Conservation (phyloP, 129 eudicot genomes). For the Daucus carota region DNA sequence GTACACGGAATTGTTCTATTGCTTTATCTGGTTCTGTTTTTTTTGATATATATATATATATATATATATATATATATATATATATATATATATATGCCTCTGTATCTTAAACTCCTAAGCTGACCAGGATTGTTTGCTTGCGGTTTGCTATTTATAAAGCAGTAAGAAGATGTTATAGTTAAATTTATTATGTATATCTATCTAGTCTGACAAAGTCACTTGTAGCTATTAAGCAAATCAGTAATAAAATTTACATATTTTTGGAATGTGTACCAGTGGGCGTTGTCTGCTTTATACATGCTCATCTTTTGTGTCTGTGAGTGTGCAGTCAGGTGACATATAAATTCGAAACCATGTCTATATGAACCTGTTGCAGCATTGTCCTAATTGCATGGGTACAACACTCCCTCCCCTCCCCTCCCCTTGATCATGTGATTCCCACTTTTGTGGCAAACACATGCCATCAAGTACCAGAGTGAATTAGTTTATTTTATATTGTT, state of each 20-base stretch:
- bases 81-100: neutral
- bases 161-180: neutral
- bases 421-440: neutral
- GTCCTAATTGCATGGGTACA: neutral
- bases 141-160: neutral
- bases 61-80: no score
- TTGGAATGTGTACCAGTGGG: neutral
- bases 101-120: neutral
- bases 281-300: neutral
- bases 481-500: neutral
- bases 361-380: neutral
- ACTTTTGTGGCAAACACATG: neutral
- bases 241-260: neutral
- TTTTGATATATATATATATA: conserved; percentile 1
- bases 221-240: neutral
- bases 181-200: neutral
- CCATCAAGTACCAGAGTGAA: neutral
- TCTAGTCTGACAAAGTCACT: neutral
- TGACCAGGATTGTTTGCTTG: neutral
- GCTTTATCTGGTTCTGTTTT: neutral
- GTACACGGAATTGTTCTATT: neutral
- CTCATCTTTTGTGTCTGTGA: neutral
- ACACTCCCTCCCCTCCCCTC: neutral
- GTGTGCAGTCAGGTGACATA: neutral
- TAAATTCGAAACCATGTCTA: neutral